Evolutionary conservation across 805 yeast genomes (phyloP), one percentile per base, ranked within the genome.

Genomic region (Lipomyces orientalis): DNA sequence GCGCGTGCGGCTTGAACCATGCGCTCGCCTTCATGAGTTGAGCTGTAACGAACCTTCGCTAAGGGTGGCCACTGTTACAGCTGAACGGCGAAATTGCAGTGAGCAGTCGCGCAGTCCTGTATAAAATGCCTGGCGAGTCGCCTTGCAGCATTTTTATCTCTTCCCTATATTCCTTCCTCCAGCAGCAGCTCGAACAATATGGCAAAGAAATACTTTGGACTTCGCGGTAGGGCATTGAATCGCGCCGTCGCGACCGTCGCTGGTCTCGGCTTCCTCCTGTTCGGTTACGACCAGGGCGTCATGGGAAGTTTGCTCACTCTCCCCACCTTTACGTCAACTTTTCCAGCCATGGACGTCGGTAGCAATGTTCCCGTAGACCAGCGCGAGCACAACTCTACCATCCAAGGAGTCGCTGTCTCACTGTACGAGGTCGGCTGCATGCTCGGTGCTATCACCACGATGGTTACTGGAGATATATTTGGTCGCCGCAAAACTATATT

Each of bases 201-300:
- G 49, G 49, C 49, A 16, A 12, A 39, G n/a, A 39, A 39, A 39
- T 61, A 61, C 33, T 43, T 16, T 58, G 90, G 91, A 19, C 77
- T 87, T 7, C 75, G 77, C 56, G 93, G 93, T 67, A 82, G 84
- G 71, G 77, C 80, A 34, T 83, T 86, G 49, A 81, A 86, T 69
- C 74, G 76, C 35, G 74, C 82, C 33, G 79, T 86, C 62, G 85
- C 93, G 4, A 80, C 84, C 60, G 82, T 87, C 54, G 89, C 93
- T 60, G 87, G 87, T 63, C 77, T 84, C 52, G 92, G 90, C 1
- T 88, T 88, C 76, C 82, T 87, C 8, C 81, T 89, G 60, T 89
- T 90, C 74, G 94, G 94, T 39, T 90, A 88, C 73, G 92, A 90
- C 75, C 94, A 90, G 77, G 94, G 94, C 76, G 84, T 90, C 61